These are phyloP conservation scores for Penicillium maclennaniae DNA, from an alignment of 495 filamentous ascomycete genomes.

Conservation along the genomic window DNA sequence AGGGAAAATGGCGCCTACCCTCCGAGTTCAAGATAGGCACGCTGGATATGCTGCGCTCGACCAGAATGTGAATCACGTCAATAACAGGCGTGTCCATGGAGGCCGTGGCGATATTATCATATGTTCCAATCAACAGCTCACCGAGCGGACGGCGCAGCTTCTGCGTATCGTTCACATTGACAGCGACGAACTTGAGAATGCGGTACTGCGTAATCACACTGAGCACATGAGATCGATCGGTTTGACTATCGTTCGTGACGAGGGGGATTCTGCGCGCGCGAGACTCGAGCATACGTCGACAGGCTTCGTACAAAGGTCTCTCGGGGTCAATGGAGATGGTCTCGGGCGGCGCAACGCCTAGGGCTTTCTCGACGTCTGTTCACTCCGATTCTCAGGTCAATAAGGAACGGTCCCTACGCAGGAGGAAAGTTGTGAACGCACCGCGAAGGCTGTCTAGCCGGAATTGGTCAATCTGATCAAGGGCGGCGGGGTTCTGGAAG, in stretches of 20 bases:
- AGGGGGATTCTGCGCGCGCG: slow-evolving; percentile 90
- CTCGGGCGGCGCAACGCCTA: slow-evolving; percentile 86
- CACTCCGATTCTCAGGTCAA: slow-evolving; percentile 12
- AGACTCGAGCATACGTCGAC: slow-evolving; percentile 88
- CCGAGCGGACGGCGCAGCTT: slow-evolving; percentile 81
- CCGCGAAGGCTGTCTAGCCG: slow-evolving; percentile 88
- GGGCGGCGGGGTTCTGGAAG: slow-evolving; percentile 91
- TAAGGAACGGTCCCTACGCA: background rate
- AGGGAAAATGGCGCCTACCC: slow-evolving; percentile 38
- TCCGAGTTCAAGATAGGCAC: slow-evolving; percentile 88
- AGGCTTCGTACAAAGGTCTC: slow-evolving; percentile 89
- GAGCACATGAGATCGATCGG: slow-evolving; percentile 85
- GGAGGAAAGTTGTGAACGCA: slow-evolving; percentile 29
- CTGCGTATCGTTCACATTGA: slow-evolving; percentile 90
- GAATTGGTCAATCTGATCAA: slow-evolving; percentile 90
- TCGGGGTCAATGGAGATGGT: slow-evolving; percentile 93
- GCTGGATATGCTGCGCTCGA: slow-evolving; percentile 88
- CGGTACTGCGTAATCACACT: slow-evolving; percentile 97
- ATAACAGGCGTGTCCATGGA: slow-evolving; percentile 92
- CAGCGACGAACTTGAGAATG: slow-evolving; percentile 96
- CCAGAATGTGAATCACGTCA: slow-evolving; percentile 91
- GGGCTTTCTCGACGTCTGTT: slow-evolving; percentile 87
- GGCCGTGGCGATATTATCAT: slow-evolving; percentile 73
- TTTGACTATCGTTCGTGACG: slow-evolving; percentile 93
- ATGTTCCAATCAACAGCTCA: slow-evolving; percentile 85